phyloP scores from a whole-genome alignment of 768 basidiomycete genomes.

The Termitomyces sp. region DNA sequence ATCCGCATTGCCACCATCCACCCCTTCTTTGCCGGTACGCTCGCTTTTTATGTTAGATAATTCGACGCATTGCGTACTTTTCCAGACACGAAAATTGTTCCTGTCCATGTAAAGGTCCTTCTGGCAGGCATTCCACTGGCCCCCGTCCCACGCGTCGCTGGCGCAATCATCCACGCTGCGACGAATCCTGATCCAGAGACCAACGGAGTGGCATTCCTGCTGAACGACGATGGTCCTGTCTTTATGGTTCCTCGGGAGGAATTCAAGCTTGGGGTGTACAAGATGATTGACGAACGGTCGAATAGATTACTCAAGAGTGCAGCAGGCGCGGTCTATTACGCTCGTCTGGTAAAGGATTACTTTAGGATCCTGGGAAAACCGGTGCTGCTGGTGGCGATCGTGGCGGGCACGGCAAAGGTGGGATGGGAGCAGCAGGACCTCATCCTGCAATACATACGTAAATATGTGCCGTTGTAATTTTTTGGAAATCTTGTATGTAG shows the following conservation, averaged over 20 bases:
- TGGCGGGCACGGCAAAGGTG: slow-evolving; percentile 18
- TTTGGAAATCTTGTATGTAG: neutral
- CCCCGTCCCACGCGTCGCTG: slow-evolving; percentile 41
- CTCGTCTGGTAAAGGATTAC: slow-evolving; percentile 21
- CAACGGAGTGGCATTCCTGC: slow-evolving; percentile 40
- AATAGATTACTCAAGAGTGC: slow-evolving; percentile 24
- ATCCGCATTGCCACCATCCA: slow-evolving; percentile 43
- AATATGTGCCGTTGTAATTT: slow-evolving; percentile 7
- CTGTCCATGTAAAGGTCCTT: slow-evolving; percentile 29
- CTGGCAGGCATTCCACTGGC: slow-evolving; percentile 45
- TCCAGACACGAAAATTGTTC: slow-evolving; percentile 43
- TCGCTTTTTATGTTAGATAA: neutral
- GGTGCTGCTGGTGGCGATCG: slow-evolving; percentile 15
- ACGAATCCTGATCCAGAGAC: slow-evolving; percentile 37
- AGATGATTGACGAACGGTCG: slow-evolving; percentile 39
- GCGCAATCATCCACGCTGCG: slow-evolving; percentile 47
- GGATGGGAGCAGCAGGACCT: slow-evolving; percentile 23
- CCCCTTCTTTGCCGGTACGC: slow-evolving; percentile 48
- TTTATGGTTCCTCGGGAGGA: slow-evolving; percentile 40
- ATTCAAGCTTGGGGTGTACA: slow-evolving; percentile 46
- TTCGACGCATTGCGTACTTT: neutral
- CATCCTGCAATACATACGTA: slow-evolving; percentile 8
- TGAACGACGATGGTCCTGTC: slow-evolving; percentile 46
- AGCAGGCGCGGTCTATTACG: slow-evolving; percentile 22
- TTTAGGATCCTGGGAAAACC: slow-evolving; percentile 23